Evolutionary conservation across 148 eudicot species (phyloP), one percentile per base, ranked within the genome.

Genomic region (Simmondsia chinensis): DNA sequence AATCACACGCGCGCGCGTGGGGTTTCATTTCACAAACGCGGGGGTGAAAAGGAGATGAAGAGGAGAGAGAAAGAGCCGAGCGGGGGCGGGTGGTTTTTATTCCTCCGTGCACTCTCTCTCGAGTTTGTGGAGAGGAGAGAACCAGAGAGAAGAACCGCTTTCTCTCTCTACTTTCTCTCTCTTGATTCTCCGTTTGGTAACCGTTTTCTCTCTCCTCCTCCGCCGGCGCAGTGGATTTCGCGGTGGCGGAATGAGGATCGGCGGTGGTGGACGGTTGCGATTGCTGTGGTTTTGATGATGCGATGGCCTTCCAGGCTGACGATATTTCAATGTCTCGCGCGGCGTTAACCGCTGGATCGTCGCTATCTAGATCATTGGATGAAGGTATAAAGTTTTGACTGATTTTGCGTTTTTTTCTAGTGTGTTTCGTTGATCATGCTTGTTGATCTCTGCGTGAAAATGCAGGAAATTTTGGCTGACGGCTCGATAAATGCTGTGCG

Each of bases 31-130:
- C n/a, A n/a, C n/a, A n/a, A 20, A 17, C 19, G 36, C 4, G 14
- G 6, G 23, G 36, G 43, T 16, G 25, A 43, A 16, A 17, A n/a
- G 4, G 20, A 17, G 12, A n/a, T n/a, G n/a, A n/a, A n/a, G 20
- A 22, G 8, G 6, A 10, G 46, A 32, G 5, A 20, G 26, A 29
- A 2, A 12, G 39, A 33, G 36, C 31, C 17, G 39, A 4, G 24
- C 7, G n/a, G 54, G 69, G 69, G 43, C 64, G 83, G 75, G 69
- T 72, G 69, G 72, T 66, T 76, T 76, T 76, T 39, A 61, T 61
- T 64, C 74, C 47, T 50, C 43, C 33, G n/a, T 50, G 34, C 52
- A 52, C 56, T 37, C 32, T 26, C 45, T 46, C 24, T 30, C 22
- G 34, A 19, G 19, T 51, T 74, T 53, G 72, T 71, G 77, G 81